A percentile compares a stretch with the other conserved stretches of the same genome.
Conservation (phyloP, 1,284 basidiomycete species). For the Ustilago nuda region DNA sequence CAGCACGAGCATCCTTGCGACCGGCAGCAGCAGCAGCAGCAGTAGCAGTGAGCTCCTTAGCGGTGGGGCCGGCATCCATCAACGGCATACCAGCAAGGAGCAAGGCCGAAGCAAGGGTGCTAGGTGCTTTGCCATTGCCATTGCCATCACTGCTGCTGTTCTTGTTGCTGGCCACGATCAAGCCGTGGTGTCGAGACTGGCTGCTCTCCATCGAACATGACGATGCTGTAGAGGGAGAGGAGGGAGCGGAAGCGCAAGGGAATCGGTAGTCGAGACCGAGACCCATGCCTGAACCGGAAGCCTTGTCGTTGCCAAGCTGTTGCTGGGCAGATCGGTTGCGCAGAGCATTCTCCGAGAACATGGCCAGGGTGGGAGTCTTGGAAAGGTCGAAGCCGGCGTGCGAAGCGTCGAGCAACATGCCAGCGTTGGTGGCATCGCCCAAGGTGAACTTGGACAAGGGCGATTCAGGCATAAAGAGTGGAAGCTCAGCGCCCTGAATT, state of each 20-base stretch:
- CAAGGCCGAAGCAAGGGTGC: conserved; percentile 25
- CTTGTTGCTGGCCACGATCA: conserved; percentile 9
- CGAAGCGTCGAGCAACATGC: conserved; percentile 28
- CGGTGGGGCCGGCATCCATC: conserved; percentile 32
- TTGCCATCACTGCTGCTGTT: no score
- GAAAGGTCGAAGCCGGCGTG: conserved; percentile 33
- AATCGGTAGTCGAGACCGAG: conserved; percentile 44
- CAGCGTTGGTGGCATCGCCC: conserved; percentile 8
- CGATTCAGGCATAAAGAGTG: conserved; percentile 43
- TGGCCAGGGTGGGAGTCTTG: conserved; percentile 47
- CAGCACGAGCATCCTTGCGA: conserved; percentile 25
- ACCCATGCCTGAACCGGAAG: conserved; percentile 19
- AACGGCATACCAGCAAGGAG: conserved; percentile 40
- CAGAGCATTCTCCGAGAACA: conserved; percentile 44
- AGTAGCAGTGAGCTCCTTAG: conserved; percentile 15
- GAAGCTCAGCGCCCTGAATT: conserved; percentile 39
- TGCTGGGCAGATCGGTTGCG: conserved; percentile 30
- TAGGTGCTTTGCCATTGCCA: conserved; percentile 16
- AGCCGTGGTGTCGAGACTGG: conserved; percentile 17
- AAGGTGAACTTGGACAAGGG: conserved; percentile 43
- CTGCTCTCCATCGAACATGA: conserved; percentile 32
- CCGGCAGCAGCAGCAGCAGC: no score
- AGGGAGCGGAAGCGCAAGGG: conserved; percentile 36
- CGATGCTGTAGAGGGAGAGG: conserved; percentile 46
- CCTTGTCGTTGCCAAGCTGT: conserved; percentile 14